These are phyloP conservation scores for Metarhizium sp. DNA, from an alignment of 2,329 filamentous ascomycete genomes.

Conservation along the genomic window DNA sequence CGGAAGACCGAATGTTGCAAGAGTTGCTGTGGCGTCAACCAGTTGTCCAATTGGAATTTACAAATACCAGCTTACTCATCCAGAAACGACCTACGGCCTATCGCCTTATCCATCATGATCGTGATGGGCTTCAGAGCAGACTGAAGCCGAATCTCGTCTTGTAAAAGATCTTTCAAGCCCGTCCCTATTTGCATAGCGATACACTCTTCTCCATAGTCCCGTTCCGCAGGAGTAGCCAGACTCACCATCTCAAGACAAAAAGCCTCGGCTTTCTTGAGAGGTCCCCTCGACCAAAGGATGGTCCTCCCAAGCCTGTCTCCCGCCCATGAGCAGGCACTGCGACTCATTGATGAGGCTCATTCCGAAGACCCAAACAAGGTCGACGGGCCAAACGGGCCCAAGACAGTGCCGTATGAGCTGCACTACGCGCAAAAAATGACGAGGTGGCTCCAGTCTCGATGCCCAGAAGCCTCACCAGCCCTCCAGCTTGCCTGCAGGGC, in stretches of 20 bases:
- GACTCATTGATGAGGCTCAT: conserved; percentile 61
- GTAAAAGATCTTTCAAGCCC: too few relatives aligned
- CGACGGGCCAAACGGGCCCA: conserved; percentile 31
- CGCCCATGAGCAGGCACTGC: conserved; percentile 42
- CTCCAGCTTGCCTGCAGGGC: conserved; percentile 71
- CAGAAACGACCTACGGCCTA: background rate
- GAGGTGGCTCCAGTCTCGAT: conserved; percentile 53
- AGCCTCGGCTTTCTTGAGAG: background rate
- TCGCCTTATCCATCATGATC: background rate
- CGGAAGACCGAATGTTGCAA: too few relatives aligned
- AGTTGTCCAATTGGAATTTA: background rate
- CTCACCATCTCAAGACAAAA: background rate
- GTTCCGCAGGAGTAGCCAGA: too few relatives aligned
- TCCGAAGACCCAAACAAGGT: conserved; percentile 25
- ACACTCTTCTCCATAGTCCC: background rate
- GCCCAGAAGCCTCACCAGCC: conserved; percentile 52
- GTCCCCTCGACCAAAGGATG: background rate
- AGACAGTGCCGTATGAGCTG: conserved; percentile 61
- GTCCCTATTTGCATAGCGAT: too few relatives aligned
- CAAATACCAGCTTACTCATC: conserved; percentile 3
- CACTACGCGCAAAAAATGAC: conserved; percentile 78
- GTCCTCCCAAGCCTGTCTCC: background rate
- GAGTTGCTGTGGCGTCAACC: background rate
- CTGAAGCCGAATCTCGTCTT: background rate
- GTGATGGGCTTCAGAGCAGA: background rate